Evolutionary conservation across 129 eudicot species (phyloP), one percentile per base, ranked within the genome.

Genomic region (Pseudognaphalium luteoalbum): DNA sequence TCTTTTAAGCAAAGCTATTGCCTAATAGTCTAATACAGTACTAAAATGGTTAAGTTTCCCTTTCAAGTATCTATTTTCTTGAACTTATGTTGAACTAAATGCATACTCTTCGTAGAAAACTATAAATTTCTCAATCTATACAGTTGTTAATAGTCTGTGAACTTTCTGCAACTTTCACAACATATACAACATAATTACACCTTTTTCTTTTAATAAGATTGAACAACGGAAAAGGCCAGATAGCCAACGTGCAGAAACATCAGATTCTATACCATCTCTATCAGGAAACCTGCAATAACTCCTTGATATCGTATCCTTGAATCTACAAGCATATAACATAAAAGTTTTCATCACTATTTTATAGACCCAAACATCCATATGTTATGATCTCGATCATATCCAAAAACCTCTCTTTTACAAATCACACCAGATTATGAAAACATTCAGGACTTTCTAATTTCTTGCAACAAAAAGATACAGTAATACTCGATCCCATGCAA

Each of bases 231-330:
- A 17, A 57, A 76, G 33, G 21, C 56, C 20, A 37, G 20, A 51
- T 15, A 29, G 66, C 72, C 29, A 60, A 37, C 73, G 16, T 56
- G 70, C 59, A 58, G 47, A 75, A 69, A 71, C 54, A 58, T 34
- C 72, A 25, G 54, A 35, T 29, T 44, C 34, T 76, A 57, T 57
- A 32, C 71, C 28, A 71, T 56, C 68, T 35, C 71, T 71, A 78
- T 79, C 85, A 79, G 35, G 86, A 73, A 25, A 81, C 86, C 82
- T 88, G 96, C 81, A 92, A 72, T 71, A 92, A 32, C 83, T 92
- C 98, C 89, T 80, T 90, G 85, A 92, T 88, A 78, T 92, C 94
- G 33, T 92, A 90, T 72, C 98, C 98, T 86, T 92, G 98, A 76
- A 92, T 85, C 98, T 92, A 80, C 85, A 86, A 20, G 29, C 52